phyloP scores from a whole-genome alignment of 345 rosid genomes.

The Eucalyptus decipiens region DNA sequence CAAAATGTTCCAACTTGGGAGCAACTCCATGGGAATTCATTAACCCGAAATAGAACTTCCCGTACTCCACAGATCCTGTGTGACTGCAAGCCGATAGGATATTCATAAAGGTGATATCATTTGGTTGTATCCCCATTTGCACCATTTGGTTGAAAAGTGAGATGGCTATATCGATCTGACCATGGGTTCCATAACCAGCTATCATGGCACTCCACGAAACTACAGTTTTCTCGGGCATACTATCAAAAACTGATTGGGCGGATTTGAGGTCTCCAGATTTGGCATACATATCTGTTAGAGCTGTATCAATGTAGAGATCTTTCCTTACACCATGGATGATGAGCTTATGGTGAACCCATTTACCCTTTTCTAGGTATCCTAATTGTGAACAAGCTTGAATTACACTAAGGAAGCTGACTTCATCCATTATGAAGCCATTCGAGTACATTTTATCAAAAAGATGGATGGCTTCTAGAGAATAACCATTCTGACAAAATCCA shows the following conservation, averaged over 20 bases:
- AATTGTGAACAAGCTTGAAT: conserved; percentile 58
- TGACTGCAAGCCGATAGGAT: conserved; percentile 79
- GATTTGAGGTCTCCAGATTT: conserved; percentile 47
- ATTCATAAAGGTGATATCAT: conserved; percentile 75
- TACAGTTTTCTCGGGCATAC: conserved; percentile 19
- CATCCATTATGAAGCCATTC: conserved; percentile 30
- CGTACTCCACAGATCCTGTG: conserved; percentile 55
- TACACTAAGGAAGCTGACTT: conserved; percentile 57
- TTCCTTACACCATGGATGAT: conserved; percentile 37
- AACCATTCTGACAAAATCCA: conserved; percentile 54
- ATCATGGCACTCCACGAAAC: conserved; percentile 83
- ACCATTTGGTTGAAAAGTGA: conserved; percentile 56
- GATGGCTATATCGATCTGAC: conserved; percentile 33
- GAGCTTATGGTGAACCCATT: conserved; percentile 44
- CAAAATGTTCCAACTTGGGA: conserved; percentile 62
- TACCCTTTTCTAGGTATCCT: conserved; percentile 48
- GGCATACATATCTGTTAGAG: conserved; percentile 78
- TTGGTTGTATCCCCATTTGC: conserved; percentile 48
- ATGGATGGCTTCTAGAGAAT: conserved; percentile 33
- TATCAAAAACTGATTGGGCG: conserved; percentile 21
- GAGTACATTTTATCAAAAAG: conserved; percentile 53
- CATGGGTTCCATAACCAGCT: conserved; percentile 86
- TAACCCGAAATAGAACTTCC: conserved; percentile 40
- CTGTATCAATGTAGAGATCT: conserved; percentile 51
- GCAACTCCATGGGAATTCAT: conserved; percentile 45